These are phyloP conservation scores for Rhodotorula diobovata DNA, from an alignment of 768 basidiomycete species.

Conservation along the genomic window DNA sequence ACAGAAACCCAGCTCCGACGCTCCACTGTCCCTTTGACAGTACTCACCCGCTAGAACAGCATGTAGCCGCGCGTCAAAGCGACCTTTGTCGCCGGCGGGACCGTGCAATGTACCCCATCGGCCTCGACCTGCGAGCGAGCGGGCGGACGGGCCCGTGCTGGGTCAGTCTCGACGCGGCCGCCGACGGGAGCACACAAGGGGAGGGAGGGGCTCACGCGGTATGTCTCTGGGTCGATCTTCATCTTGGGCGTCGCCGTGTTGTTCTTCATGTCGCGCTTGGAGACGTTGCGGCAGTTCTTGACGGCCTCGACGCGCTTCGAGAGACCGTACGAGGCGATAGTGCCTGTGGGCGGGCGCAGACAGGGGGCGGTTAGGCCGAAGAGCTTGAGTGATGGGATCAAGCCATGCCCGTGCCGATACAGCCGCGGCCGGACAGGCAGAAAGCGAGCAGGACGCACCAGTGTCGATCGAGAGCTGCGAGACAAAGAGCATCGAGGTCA, in stretches of 20 bases:
- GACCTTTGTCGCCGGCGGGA: constrained; percentile 49
- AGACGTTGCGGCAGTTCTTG: constrained; percentile 64
- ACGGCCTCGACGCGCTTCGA: constrained; percentile 72
- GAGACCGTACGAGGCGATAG: constrained; percentile 63
- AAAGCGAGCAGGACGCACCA: constrained; percentile 45
- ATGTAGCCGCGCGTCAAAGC: constrained; percentile 44
- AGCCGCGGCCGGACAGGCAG: not conserved
- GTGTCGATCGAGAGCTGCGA: constrained; percentile 63
- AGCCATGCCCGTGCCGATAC: too few species aligned
- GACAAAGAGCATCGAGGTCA: constrained; percentile 81
- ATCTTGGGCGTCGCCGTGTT: constrained; percentile 77
- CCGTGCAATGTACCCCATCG: constrained; percentile 51
- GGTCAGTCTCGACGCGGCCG: not conserved
- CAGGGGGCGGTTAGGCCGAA: too few species aligned
- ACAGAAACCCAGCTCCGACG: not conserved
- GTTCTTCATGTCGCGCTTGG: constrained; percentile 90
- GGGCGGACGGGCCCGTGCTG: too few species aligned
- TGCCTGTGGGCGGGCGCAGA: constrained; percentile 48
- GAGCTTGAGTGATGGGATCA: constrained; percentile 21
- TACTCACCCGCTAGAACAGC: constrained; percentile 26
- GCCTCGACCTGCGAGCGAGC: constrained; percentile 40
- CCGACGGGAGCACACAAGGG: not conserved
- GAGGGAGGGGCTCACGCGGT: constrained; percentile 58
- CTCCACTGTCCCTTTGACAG: too few species aligned
- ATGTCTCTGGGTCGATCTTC: constrained; percentile 85